Evolutionary conservation across 148 eudicot genomes (phyloP).

Genomic region (Fallopia convolvulus): DNA sequence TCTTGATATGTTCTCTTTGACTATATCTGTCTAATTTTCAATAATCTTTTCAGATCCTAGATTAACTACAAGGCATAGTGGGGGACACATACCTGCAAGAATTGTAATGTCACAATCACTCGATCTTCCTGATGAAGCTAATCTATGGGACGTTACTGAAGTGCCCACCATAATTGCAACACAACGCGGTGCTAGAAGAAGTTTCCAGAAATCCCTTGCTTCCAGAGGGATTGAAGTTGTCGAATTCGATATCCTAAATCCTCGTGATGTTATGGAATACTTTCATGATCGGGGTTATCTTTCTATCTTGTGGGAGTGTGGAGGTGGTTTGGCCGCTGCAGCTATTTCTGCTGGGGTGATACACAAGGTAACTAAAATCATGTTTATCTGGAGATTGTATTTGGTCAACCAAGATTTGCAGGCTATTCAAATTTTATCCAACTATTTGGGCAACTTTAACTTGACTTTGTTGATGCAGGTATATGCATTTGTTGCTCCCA

Average conservation of each 20-base stretch:
- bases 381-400: neutral
- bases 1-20: conserved; percentile 14
- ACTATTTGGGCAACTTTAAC: neutral
- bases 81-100: conserved; percentile 76
- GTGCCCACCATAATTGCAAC: conserved; percentile 85
- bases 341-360: conserved; percentile 88
- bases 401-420: neutral
- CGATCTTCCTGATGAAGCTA: conserved; percentile 80
- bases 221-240: conserved; percentile 93
- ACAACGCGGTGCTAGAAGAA: conserved; percentile 86
- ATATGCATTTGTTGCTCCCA: conserved; percentile 91
- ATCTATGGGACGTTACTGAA: conserved; percentile 80
- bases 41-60: conserved; percentile 54
- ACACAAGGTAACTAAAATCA: conserved; percentile 51
- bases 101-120: conserved; percentile 89
- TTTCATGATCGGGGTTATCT: conserved; percentile 91
- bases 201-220: conserved; percentile 90
- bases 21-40: conserved; percentile 14
- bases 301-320: conserved; percentile 95
- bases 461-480: conserved; percentile 36
- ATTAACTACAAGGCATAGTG: conserved; percentile 87
- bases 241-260: conserved; percentile 84
- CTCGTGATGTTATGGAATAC: conserved; percentile 78
- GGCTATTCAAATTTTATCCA: neutral
- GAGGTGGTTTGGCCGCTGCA: conserved; percentile 87